Percentiles rank a stretch among this genome's conserved stretches.
Conservation (phyloP, 371 early-diverging fungal genomes). For the Mortierella sp. region DNA sequence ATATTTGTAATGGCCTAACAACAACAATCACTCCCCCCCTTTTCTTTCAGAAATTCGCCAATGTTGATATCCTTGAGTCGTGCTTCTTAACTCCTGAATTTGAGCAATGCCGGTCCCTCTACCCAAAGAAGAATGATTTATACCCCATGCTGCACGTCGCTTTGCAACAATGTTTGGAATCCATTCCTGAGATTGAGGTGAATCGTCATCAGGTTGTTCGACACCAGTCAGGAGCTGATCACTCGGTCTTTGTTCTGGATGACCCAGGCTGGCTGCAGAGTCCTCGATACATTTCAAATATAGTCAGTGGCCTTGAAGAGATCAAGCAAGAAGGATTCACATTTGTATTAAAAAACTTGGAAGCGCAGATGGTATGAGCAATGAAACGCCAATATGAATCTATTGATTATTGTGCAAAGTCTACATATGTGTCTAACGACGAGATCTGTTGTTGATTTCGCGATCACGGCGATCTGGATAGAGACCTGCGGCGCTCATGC, state of each 20-base stretch:
- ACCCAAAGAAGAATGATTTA: conserved; percentile 28
- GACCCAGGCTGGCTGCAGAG: conserved; percentile 40
- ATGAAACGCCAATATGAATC: no score
- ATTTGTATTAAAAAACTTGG: conserved; percentile 37
- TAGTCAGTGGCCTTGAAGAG: conserved; percentile 35
- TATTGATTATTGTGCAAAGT: no score
- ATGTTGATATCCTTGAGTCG: conserved; percentile 25
- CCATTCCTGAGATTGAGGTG: conserved; percentile 40
- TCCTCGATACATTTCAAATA: conserved; percentile 25
- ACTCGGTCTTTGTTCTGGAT: conserved; percentile 35
- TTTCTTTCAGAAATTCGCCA: conserved; percentile 35
- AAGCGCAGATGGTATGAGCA: conserved; percentile 45
- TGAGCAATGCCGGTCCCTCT: conserved; percentile 20
- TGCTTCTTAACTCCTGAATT: conserved; percentile 17
- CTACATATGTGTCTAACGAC: no score
- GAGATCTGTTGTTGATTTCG: neutral
- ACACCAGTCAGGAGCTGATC: conserved; percentile 29
- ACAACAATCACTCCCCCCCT: no score
- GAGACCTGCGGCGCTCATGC: conserved; percentile 33
- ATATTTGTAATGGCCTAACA: neutral
- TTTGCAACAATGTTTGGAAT: conserved; percentile 33
- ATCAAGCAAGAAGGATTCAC: conserved; percentile 41
- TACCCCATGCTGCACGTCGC: conserved; percentile 41
- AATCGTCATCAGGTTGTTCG: conserved; percentile 43
- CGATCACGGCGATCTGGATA: neutral